Percentiles rank a stretch among this genome's conserved stretches.
Conservation (phyloP, 2,329 filamentous ascomycete genomes). For the Achaetomium macrosporum region DNA sequence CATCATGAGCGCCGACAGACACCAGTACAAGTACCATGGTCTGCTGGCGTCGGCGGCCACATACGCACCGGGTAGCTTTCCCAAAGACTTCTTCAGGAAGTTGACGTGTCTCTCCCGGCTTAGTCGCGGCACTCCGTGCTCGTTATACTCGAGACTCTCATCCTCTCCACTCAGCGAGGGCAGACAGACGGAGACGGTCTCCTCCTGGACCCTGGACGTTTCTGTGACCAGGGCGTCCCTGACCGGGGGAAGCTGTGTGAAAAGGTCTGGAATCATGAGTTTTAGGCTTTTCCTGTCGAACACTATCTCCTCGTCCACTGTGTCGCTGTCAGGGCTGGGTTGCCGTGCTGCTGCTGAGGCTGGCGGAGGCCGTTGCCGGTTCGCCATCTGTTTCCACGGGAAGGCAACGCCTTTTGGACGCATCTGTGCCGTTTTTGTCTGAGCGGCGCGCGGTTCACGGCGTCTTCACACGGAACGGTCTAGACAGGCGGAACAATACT, state of each 20-base stretch:
- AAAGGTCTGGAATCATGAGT: constrained; percentile 48
- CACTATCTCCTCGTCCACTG: constrained; percentile 25
- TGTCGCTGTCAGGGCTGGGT: constrained; percentile 8
- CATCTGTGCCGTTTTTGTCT: constrained; percentile 14
- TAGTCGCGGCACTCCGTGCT: constrained; percentile 68
- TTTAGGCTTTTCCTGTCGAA: constrained; percentile 7
- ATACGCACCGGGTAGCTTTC: constrained; percentile 62
- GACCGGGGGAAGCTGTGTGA: constrained; percentile 54
- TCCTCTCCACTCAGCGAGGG: constrained; percentile 58
- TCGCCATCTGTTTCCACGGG: constrained; percentile 16
- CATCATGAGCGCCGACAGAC: constrained; percentile 65
- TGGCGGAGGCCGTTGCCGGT: constrained; percentile 8
- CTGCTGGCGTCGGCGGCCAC: constrained; percentile 76
- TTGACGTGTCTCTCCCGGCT: constrained; percentile 54
- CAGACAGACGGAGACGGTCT: constrained; percentile 62
- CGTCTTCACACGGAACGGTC: neutral
- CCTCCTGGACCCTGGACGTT: constrained; percentile 62
- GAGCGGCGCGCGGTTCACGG: neutral
- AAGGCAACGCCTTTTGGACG: constrained; percentile 16
- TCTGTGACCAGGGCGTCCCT: constrained; percentile 60
- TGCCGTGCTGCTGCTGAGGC: neutral
- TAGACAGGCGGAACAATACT: constrained; percentile 12
- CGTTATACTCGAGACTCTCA: constrained; percentile 53
- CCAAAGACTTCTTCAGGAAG: constrained; percentile 56
- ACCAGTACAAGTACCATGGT: constrained; percentile 96